Base-by-base conservation (phyloP, 2,329 filamentous ascomycete genomes). In the Penicillium sp. region DNA sequence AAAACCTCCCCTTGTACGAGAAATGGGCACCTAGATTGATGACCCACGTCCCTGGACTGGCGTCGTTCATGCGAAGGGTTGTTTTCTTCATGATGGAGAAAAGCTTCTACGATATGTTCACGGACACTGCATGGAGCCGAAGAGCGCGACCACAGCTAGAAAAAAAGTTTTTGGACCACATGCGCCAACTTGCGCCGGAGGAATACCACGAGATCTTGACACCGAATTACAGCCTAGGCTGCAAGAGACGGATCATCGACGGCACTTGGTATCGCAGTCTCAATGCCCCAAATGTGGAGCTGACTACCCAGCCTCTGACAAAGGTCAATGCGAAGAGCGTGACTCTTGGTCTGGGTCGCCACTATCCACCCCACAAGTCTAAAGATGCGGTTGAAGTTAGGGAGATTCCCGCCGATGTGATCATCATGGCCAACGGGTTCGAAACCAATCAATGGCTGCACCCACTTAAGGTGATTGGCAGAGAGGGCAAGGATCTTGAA, bases 191-290 rank as follows among this genome's bases (percentile, higher is more conserved):
- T 1, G 82, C 82, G 0, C 86, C 86, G 0, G 73, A 80, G 49
- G 82, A 86, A 69, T 89, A 88, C 58, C 82, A 85, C 60, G 81
- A 85, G 31, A 77, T 86, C 7, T 68, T 89, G 36, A 84, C 84
- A 0, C 86, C 86, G 0, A 80, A 88, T 49, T 89, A 86, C 56
- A 78, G 81, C 44, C 71, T 87, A 15, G 85, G 85, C 1, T 88
- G 86, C 73, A 89, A 88, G 73, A 75, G 86, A n/a, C 78, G 85
- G 15, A 82, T 89, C 54, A 82, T 82, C 53, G 84, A 88, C 58
- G 77, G 79, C 2, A 77, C 76, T 1, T 89, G 87, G 75, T 78
- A 85, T 21, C 64, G 75, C 15, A 76, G 78, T 41, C 71, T 89
- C 38, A 76, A 85, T 38, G 71, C 80, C 4, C 71, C 79, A 0